Evolutionary conservation across 2,329 filamentous ascomycete species (phyloP), one percentile per base, ranked within the genome.

Genomic region (Byssothecium circinans): DNA sequence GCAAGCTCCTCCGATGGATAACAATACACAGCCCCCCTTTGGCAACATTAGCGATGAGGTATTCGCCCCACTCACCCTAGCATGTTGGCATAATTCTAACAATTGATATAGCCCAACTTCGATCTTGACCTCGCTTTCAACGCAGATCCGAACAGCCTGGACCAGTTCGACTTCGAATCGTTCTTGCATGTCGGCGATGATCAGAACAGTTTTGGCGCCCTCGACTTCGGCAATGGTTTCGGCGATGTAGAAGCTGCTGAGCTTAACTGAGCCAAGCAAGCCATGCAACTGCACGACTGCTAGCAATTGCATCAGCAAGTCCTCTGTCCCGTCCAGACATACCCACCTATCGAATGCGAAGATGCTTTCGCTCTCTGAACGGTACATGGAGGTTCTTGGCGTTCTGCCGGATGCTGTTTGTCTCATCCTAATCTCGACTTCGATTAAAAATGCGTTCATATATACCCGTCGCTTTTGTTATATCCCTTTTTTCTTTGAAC

Each of bases 121-220:
- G 70, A 65, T 36, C 62, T 75, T 45, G 69, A 71, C 45, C 72
- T 76, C 51, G 65, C 62, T 39, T 58, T 67, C 75, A 76, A 76
- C 74, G 68, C 80, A 74, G 47, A 60, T 79, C 41, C 52, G 80
- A 76, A 90, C 83, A 79, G 88, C 78, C 75, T 83, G 75, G 60
- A 84, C 74, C 71, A 79, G 79, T 86, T 86, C 64, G 82, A 86
- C 67, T 86, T 86, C 64, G 83, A 86, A 62, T 82, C 79, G 14
- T 86, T 86, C 73, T 73, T 86, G 43, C 82, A 85, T 59, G 81
- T 78, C 22, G 73, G 71, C 33, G 74, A 75, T 32, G 80, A 80
- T 54, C 73, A 61, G 19, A 60, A 55, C 30, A 65, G 58, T 8
- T 68, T 75, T 33, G 68, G 68, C 39, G 54, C 51, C n/a, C 46